Evolutionary conservation across 805 yeast species (phyloP), one percentile per base, ranked within the genome.

Genomic region (Starmera quercuum): DNA sequence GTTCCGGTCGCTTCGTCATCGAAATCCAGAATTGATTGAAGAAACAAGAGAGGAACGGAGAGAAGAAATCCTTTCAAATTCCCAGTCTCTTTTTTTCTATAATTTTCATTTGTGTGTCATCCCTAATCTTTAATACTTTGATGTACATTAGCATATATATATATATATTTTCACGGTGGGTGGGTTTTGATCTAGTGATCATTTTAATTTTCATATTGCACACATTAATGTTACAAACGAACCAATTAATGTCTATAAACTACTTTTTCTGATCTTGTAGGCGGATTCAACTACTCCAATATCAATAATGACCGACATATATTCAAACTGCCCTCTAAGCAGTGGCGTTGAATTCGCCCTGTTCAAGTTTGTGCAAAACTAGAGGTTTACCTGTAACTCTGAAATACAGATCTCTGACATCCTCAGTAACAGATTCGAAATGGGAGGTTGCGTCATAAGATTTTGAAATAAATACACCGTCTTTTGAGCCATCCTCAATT

Each of bases 391-490:
- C 97, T 22, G 83, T 83, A 44, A 92, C 80, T 58, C 97, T 76
- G 59, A 80, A 79, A 60, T 92, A 92, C 34, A 92, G 72, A 58
- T 90, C 96, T 62, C 86, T 87, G 47, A 92, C 95, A 58, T 92
- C 97, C 57, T 92, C 97, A 26, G 98, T 92, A 49, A 95, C 83
- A 28, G 88, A 66, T 62, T 92, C 98, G 56, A 92, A 92, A 63
- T 92, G 98, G 8, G 96, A 86, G 8, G 95, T 72, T 2, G 97
- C 82, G 57, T 92, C 98, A 57, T 87, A 92, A 38, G 95, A 83
- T 63, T 74, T 83, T 25, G 97, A 86, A 37, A 92, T 69, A 61
- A 63, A 92, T 32, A 92, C 76, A 37, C 81, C 76, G 57, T 83
- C 88, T 40, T 71, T 65, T 13, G 80, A 65, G 9, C 98, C 98